Evolutionary conservation across 495 filamentous ascomycete genomes (phyloP), one percentile per base, ranked within the genome.

Genomic region (Hypoxylon lienhwacheense): DNA sequence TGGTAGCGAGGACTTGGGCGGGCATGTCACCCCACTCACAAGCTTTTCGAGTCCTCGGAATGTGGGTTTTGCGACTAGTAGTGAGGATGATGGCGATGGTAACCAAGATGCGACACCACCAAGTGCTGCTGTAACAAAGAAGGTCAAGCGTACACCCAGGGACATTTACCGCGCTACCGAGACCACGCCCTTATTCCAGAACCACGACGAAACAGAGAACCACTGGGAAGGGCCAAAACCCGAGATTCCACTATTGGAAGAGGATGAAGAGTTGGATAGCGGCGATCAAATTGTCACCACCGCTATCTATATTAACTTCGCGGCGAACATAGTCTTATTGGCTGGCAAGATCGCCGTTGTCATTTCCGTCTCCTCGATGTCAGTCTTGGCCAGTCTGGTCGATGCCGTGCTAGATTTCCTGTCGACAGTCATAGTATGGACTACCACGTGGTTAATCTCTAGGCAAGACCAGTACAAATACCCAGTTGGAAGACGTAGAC

Each of bases 361-460:
- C 35, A 59, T 85, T 5, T 78, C 89, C 45, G 91, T 90, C 0
- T 88, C 79, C 28, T 95, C 90, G 11, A 81, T 97, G 47, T 95
- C 90, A 3, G 88, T 97, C 10, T 77, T 97, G 8, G 91, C 91
- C 11, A 88, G 85, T 60, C 78, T 97, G 47, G 91, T 97, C 1
- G 91, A 97, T 62, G 90, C 88, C 2, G 83, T 86, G 0, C 77
- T 97, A 10, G 91, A 97, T 63, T 95, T 95, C 61, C 73, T 97
- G 31, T 86, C 82, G 28, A 97, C 90, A 0, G 84, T 81, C 28
- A 96, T 97, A 36, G 84, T 96, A 32, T 91, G 88, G 88, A 78
- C 82, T 3, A 92, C 89, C 0, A 89, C 88, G n/a, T 66, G 66
- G 58, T 74, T 93, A 46, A 92, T 93, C 54, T 80, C 79, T 36